Evolutionary conservation across 164 flowering plant genomes (phyloP).

Genomic region (Taxillus chinensis): DNA sequence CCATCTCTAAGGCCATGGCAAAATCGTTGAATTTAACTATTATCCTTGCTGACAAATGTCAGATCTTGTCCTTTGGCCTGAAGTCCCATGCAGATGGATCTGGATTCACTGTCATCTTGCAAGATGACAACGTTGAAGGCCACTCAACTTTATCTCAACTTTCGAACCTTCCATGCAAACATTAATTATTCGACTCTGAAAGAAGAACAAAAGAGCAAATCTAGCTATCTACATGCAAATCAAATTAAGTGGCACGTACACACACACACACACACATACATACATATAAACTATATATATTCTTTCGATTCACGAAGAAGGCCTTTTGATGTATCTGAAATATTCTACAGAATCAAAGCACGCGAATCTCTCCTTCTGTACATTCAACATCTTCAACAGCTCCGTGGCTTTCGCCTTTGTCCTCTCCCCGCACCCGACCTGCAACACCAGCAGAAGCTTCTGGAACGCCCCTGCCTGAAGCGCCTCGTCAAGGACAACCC

Average conservation of each 20-base stretch:
- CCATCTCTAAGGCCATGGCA: constrained; percentile 23
- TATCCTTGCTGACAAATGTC: no score
- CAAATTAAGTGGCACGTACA: no score
- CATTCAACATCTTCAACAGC: constrained; percentile 64
- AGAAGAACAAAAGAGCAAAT: no score
- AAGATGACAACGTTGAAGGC: constrained; percentile 26
- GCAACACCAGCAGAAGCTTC: constrained; percentile 67
- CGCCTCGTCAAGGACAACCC: constrained; percentile 39
- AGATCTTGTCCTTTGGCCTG: no score
- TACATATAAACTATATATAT: no score
- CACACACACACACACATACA: no score
- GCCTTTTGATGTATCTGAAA: constrained; percentile 54
- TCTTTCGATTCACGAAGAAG: constrained; percentile 18
- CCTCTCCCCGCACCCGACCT: constrained; percentile 56
- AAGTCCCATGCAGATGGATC: constrained; percentile 37
- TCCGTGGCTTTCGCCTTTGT: constrained; percentile 69
- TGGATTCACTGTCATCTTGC: constrained; percentile 24
- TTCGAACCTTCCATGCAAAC: no score
- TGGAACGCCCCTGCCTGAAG: constrained; percentile 71
- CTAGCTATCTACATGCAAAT: no score
- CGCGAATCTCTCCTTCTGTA: constrained; percentile 33
- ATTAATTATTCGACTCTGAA: no score
- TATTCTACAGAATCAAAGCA: constrained; percentile 60
- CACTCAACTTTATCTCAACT: constrained; percentile 3
- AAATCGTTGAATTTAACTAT: constrained; percentile 14